phyloP scores from a whole-genome alignment of 768 basidiomycete species.

The Lactifluus subvellereus region DNA sequence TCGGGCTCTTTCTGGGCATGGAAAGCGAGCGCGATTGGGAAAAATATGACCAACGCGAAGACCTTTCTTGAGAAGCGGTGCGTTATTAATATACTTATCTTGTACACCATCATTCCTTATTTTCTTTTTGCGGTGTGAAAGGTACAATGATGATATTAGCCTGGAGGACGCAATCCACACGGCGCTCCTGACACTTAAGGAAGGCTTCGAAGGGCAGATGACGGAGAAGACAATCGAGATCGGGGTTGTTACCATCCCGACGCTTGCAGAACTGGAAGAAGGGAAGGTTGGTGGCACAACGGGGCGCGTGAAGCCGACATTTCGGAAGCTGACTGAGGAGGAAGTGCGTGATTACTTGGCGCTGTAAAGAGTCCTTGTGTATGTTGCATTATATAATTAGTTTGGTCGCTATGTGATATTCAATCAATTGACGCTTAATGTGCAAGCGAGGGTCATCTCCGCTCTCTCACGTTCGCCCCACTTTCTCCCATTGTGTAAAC shows the following conservation, averaged over 20 bases:
- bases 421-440: too few relatives aligned
- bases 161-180: conserved; percentile 99
- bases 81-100: conserved; percentile 27
- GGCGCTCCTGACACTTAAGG: conserved; percentile 93
- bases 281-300: conserved; percentile 65
- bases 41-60: conserved; percentile 99
- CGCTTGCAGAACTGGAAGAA: conserved; percentile 57
- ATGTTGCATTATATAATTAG: neutral
- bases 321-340: conserved; percentile 93
- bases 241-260: conserved; percentile 89
- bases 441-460: too few relatives aligned
- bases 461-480: too few relatives aligned
- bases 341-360: conserved; percentile 96
- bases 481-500: neutral
- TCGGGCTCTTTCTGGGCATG: conserved; percentile 99
- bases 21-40: conserved; percentile 99
- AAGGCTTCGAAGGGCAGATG: conserved; percentile 99
- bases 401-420: too few relatives aligned
- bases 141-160: conserved; percentile 99
- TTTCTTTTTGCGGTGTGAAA: conserved; percentile 31
- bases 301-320: conserved; percentile 75
- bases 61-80: conserved; percentile 99
- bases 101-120: neutral
- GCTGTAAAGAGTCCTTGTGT: conserved; percentile 39
- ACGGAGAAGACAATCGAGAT: conserved; percentile 99